Percentiles rank a stretch among this genome's conserved stretches.
These are phyloP conservation scores for Lactarius hatsudake DNA, from an alignment of 768 basidiomycete genomes.

Conservation along the genomic window DNA sequence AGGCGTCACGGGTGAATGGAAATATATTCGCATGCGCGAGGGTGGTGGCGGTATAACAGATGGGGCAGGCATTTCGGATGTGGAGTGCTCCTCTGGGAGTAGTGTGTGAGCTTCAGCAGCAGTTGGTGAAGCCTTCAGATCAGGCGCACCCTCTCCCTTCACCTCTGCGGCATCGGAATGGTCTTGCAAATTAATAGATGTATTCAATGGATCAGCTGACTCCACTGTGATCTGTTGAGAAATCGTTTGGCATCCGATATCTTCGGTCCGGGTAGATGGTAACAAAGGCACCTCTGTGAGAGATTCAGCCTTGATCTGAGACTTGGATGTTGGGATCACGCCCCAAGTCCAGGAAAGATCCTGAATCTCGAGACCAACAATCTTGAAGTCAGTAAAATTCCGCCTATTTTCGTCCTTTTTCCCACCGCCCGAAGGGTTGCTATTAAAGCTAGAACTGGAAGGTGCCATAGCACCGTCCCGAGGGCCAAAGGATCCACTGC, in stretches of 20 bases:
- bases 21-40: conserved; percentile 86
- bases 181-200: conserved; percentile 7
- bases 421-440: conserved; percentile 39
- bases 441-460: conserved; percentile 25
- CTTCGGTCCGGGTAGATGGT: conserved; percentile 33
- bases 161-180: conserved; percentile 6
- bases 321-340: conserved; percentile 39
- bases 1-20: conserved; percentile 83
- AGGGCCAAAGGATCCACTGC: conserved; percentile 35
- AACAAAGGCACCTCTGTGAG: conserved; percentile 35
- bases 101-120: neutral
- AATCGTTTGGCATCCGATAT: conserved; percentile 3
- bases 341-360: conserved; percentile 91
- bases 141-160: conserved; percentile 10
- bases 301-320: conserved; percentile 30
- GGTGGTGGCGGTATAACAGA: conserved; percentile 47
- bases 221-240: conserved; percentile 12
- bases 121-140: conserved; percentile 2
- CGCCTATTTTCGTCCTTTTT: conserved; percentile 87
- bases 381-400: conserved; percentile 97
- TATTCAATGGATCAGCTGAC: conserved; percentile 10
- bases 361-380: conserved; percentile 83
- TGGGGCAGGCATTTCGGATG: conserved; percentile 30
- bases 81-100: conserved; percentile 3
- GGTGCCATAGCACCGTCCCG: conserved; percentile 45